A percentile compares a stretch with the other conserved stretches of the same genome.
Evolutionary conservation across 345 rosid genomes (phyloP).

Genomic region (Jatropha curcas): DNA sequence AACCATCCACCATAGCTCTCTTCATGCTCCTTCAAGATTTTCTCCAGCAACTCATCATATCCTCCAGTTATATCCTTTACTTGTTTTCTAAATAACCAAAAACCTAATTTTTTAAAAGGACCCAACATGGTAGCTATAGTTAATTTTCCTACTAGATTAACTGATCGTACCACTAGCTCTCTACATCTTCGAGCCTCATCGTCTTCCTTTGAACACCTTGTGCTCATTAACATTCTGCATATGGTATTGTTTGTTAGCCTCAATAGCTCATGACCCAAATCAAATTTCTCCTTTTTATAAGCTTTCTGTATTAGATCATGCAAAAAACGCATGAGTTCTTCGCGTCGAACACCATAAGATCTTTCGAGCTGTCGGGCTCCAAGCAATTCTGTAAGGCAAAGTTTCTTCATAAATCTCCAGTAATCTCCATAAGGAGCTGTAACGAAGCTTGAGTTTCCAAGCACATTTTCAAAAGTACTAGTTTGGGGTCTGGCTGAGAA

Average conservation of each 20-base stretch:
- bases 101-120: conserved; percentile 8
- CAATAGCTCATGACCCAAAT: conserved; percentile 10
- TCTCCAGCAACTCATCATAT: conserved; percentile 22
- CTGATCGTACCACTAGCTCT: conserved; percentile 28
- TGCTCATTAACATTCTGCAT: conserved; percentile 42
- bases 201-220: conserved; percentile 39
- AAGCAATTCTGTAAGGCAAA: conserved; percentile 20
- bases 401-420: conserved; percentile 29
- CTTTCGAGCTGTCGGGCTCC: conserved; percentile 16
- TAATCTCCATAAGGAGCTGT: conserved; percentile 13
- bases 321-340: conserved; percentile 20
- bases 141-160: conserved; percentile 34
- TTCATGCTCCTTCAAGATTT: conserved; percentile 18
- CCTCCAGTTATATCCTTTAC: background rate
- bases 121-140: conserved; percentile 7
- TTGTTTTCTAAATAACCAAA: conserved; percentile 7
- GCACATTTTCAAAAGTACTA: background rate
- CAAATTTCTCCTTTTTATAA: conserved; percentile 14
- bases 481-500: conserved; percentile 1
- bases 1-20: background rate
- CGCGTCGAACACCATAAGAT: conserved; percentile 14
- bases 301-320: conserved; percentile 15
- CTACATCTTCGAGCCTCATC: conserved; percentile 37
- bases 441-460: conserved; percentile 7
- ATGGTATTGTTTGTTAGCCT: conserved; percentile 21